phyloP scores from a whole-genome alignment of 1,284 basidiomycete genomes.

The Ganoderma resinaceum region DNA sequence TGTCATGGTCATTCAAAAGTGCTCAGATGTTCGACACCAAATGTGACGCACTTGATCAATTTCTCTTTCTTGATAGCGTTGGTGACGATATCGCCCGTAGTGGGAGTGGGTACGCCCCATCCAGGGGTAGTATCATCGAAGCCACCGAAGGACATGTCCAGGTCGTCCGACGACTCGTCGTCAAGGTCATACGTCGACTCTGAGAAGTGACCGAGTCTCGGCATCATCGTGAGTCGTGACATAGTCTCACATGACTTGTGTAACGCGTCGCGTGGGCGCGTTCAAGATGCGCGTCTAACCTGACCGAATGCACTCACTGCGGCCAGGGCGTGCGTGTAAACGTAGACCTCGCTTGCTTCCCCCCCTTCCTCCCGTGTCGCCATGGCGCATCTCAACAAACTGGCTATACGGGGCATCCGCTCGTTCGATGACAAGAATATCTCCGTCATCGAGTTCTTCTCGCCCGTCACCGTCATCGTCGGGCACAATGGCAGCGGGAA shows the following conservation, averaged over 20 bases:
- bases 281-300: conserved; percentile 7
- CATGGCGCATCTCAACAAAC: conserved; percentile 90
- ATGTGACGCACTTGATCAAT: conserved; percentile 57
- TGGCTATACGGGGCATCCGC: conserved; percentile 87
- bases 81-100: conserved; percentile 68
- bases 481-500: conserved; percentile 99
- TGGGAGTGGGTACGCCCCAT: conserved; percentile 60
- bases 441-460: conserved; percentile 96
- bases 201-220: background rate
- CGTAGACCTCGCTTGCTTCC: background rate
- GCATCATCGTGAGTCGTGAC: background rate
- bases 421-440: conserved; percentile 96
- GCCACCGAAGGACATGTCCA: conserved; percentile 44
- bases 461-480: conserved; percentile 97
- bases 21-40: background rate
- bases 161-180: conserved; percentile 5
- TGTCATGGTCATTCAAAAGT: background rate
- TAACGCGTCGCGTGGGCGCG: conserved; percentile 22
- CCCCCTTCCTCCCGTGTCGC: background rate
- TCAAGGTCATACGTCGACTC: conserved; percentile 6
- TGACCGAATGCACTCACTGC: no score
- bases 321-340: background rate
- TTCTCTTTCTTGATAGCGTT: conserved; percentile 78
- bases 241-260: conserved; percentile 22
- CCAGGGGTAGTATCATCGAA: conserved; percentile 63